Evolutionary conservation across 139 green algal genomes (phyloP), one percentile per base, ranked within the genome.

Genomic region (Picochlorum sp.): DNA sequence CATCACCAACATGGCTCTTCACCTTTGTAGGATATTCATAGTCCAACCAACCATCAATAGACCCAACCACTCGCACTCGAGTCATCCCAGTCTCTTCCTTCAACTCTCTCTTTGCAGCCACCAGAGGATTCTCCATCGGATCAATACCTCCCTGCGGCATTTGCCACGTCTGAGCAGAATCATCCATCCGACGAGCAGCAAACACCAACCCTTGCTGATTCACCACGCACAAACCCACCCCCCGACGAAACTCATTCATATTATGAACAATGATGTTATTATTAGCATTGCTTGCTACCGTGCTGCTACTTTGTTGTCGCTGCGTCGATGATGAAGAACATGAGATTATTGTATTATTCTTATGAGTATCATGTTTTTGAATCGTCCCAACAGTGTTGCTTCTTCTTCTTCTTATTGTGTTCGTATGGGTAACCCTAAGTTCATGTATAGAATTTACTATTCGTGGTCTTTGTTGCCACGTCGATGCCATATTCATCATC

Each of bases 141-240:
- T 83, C 78, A 21, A 84, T 84, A 47, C 78, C 78, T 13, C 69
- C 65, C 63, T 84, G 78, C 8, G 78, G 78, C 71, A 83, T 81
- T 55, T 84, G 78, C 78, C 78, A 84, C 16, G 71, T 80, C 16
- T 58, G 51, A 16, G 62, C n/a, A 9, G 41, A 65, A 54, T 80
- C 70, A 26, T 83, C 77, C 21, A 75, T 23, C 8, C 75, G 51
- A 57, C 71, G 70, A 1, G 65, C 78, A 28, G 64, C 63, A 21
- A 80, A 84, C 9, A 84, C 75, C 3, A 83, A 68, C 6, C 78
- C 78, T 2, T 69, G 37, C 0, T 9, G 31, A 49, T 81, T 78
- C n/a, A 75, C 64, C 8, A 84, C 38, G 57, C 75, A 83, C 6
- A 84, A 57, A 1, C 78, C 78, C 31, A 84, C 78, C 3, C 74